Base-by-base conservation (phyloP, 768 basidiomycete species). In the Dioszegia crocea region DNA sequence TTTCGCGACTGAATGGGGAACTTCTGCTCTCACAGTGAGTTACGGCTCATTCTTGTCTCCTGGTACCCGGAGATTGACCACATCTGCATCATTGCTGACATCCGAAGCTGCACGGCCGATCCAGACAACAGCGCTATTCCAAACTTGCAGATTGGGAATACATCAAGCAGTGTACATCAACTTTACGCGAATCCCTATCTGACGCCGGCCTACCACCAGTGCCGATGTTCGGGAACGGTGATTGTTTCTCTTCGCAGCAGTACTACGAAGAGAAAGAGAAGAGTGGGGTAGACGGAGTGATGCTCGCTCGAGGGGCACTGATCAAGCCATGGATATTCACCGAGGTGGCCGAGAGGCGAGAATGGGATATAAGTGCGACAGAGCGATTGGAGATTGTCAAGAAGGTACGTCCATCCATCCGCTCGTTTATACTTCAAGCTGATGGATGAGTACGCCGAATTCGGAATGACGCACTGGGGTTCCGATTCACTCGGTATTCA, bases 181-280 rank as follows among this genome's bases (percentile, higher is more conserved):
- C 86, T 9, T 86, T 94, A 23, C 84, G 92, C 9, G 66, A 67
- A 33, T 62, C 67, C 9, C 54, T 73, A 6, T 52, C 62, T 4
- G 78, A 79, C 27, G 70, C 74, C 2, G 71, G 66, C 4, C 52
- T 93, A 14, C 81, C 86, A 0, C 83, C 88, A 0, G 81, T 97
- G n/a, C 93, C 93, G 0, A 92, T 99, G 44, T 94, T 97, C 63
- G 96, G 96, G 8, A 91, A 91, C 26, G 96, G 96, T 0, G 96
- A 99, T 73, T 89, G 88, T 64, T 99, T 88, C 80, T 93, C 91
- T 2, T 84, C 88, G 4, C 80, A 68, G 54, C 44, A 56, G 16
- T 71, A 71, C 47, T 68, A 65, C n/a, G 65, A 68, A 29, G 70
- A 71, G 53, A 67, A 59, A 49, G 85, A 90, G 43, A 74, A 79